Percentiles rank a stretch among this genome's conserved stretches.
phyloP scores from a whole-genome alignment of 495 filamentous ascomycete species.

The Hamigera avellanea region DNA sequence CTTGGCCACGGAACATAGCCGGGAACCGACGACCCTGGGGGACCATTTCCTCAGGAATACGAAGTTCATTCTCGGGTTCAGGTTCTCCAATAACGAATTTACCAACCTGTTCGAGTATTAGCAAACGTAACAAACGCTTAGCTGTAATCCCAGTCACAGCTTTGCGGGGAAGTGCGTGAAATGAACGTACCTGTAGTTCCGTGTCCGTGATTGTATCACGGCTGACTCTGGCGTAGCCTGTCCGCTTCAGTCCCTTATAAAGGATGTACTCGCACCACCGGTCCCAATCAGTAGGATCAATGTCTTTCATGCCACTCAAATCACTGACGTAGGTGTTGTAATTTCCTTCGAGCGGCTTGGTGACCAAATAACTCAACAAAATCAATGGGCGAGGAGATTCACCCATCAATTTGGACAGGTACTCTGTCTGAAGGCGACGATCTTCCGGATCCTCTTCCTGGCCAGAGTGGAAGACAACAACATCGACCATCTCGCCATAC shows the following conservation, averaged over 20 bases:
- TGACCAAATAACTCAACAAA: conserved; percentile 85
- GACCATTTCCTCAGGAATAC: conserved; percentile 55
- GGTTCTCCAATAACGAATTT: conserved; percentile 82
- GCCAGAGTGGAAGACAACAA: conserved; percentile 97
- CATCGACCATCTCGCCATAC: conserved; percentile 82
- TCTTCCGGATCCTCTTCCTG: conserved; percentile 97
- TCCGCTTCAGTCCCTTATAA: conserved; percentile 77
- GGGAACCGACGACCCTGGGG: conserved; percentile 74
- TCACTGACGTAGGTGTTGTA: conserved; percentile 95
- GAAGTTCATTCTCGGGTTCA: conserved; percentile 45
- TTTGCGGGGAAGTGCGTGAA: neutral
- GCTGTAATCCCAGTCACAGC: neutral
- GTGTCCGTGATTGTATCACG: conserved; percentile 92
- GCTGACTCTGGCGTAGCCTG: conserved; percentile 83
- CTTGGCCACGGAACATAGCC: conserved; percentile 72
- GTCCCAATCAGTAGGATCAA: conserved; percentile 90
- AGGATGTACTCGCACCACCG: conserved; percentile 99
- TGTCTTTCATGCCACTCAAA: conserved; percentile 83
- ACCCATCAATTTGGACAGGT: conserved; percentile 82
- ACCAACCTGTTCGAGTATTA: conserved; percentile 47
- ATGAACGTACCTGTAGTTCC: conserved; percentile 66
- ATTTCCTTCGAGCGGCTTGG: conserved; percentile 80
- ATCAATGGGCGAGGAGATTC: conserved; percentile 69
- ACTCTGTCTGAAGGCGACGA: conserved; percentile 75
- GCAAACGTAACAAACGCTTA: conserved; percentile 1